Percentiles rank a stretch among this genome's conserved stretches.
Conservation (phyloP, 1,284 basidiomycete species). For the Microbotryomycetes sp. region DNA sequence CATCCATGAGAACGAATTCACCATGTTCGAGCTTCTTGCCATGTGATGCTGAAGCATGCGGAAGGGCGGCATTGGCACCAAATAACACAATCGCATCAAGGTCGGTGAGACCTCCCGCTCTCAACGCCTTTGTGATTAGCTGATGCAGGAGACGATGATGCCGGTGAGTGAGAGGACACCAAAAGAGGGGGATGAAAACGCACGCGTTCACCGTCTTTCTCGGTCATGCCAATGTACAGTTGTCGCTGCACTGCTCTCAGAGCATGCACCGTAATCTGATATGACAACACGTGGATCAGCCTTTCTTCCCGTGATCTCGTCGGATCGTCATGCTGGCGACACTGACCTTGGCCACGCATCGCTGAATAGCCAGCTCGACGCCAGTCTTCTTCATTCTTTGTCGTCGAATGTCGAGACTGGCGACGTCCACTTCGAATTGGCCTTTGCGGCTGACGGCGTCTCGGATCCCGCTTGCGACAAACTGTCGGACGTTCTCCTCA, state of each 20-base stretch:
- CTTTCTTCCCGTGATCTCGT: too few relatives aligned
- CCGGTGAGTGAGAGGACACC: too few relatives aligned
- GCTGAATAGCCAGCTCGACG: constrained; percentile 63
- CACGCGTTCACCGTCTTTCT: constrained; percentile 55
- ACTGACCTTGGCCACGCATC: constrained; percentile 69
- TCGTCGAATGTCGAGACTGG: constrained; percentile 53
- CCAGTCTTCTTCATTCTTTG: constrained; percentile 66
- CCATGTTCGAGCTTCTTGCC: constrained; percentile 54
- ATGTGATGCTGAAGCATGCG: constrained; percentile 64
- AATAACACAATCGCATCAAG: constrained; percentile 14
- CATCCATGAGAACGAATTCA: constrained; percentile 74
- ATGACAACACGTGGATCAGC: too few relatives aligned
- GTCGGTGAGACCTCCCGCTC: constrained; percentile 13
- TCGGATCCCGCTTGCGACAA: constrained; percentile 49
- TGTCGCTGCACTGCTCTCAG: constrained; percentile 59
- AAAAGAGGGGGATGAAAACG: not conserved
- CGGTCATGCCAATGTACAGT: constrained; percentile 64
- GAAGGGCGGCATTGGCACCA: constrained; percentile 65
- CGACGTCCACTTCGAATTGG: constrained; percentile 45
- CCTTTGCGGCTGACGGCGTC: constrained; percentile 40
- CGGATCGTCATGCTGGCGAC: not conserved
- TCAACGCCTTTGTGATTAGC: constrained; percentile 22
- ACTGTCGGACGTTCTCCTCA: constrained; percentile 55
- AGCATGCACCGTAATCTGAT: constrained; percentile 64
- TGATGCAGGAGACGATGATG: too few relatives aligned